Base-by-base conservation (phyloP, 2,329 filamentous ascomycete species). In the Paraphaeosphaeria sporulosa region DNA sequence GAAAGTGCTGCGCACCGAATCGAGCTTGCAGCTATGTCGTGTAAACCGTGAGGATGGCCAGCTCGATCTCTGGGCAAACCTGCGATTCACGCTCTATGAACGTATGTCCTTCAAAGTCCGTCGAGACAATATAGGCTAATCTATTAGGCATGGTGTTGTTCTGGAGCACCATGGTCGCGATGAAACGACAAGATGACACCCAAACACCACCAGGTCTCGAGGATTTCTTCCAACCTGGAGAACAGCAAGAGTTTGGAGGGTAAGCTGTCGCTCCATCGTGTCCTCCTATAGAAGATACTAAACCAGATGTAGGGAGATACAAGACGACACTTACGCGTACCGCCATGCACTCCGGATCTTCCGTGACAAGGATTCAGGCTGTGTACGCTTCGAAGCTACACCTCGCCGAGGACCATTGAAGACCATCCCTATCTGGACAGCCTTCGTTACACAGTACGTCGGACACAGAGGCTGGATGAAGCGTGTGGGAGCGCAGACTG, bases 381-480 rank as follows among this genome's bases (percentile, higher is more conserved):
- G 82, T 4, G 76, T 89, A 0, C 79, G 87, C 12, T 78, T 89
- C 25, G 85, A 88, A 68, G 84, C 84, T n/a, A 84, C 84, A 0
- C 76, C 86, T 36, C 79, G 82, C 30, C 77, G 81, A 27, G 86
- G 86, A 0, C 79, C 81, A 1, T 80, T 84, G 74, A 81, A 83
- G 64, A 78, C 80, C 21, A 83, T 85, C 2, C 86, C 87, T 0
- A 83, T 89, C 57, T 89, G 87, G 87, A 89, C 86, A 5, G 75
- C 75, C 3, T 78, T 78, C 46, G 75, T 78, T 19, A 75, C 74
- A 1, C 74, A 81, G 25, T 80, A 83, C 57, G 73, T 85, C 36
- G 74, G 75, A 30, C 76, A 79, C 54, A 78, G 73, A 5, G 76
- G 75, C 36, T 87, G 85, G 84, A 78, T 85, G 59, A 79, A 79